These are phyloP conservation scores for Cordyceps cateniannulata DNA, from an alignment of 2,329 filamentous ascomycete genomes.

Conservation along the genomic window DNA sequence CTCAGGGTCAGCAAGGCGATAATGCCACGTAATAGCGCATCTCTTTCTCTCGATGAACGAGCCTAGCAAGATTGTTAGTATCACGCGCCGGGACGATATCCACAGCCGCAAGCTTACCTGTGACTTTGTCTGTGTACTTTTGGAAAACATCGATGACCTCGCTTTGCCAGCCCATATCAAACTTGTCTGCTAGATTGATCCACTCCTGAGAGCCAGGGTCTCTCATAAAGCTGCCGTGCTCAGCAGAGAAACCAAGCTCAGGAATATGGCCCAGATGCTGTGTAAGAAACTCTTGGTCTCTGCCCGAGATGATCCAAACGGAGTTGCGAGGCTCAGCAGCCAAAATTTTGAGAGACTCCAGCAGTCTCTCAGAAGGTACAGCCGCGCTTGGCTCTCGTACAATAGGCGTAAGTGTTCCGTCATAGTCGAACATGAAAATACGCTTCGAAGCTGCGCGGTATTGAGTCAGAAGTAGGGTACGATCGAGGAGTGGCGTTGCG, in stretches of 20 bases:
- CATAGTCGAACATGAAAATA: constrained; percentile 98
- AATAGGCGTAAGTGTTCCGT: constrained; percentile 92
- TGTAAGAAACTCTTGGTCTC: constrained; percentile 85
- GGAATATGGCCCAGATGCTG: constrained; percentile 89
- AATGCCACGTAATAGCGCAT: constrained; percentile 95
- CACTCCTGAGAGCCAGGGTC: constrained; percentile 70
- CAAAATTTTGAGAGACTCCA: constrained; percentile 71
- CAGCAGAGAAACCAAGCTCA: constrained; percentile 86
- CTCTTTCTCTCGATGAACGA: constrained; percentile 93
- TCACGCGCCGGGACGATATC: background rate
- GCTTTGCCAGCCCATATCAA: constrained; percentile 88
- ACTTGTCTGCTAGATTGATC: constrained; percentile 80
- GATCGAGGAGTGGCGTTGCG: constrained; percentile 77
- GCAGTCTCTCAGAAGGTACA: constrained; percentile 76
- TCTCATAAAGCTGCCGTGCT: constrained; percentile 94
- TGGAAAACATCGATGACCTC: constrained; percentile 82
- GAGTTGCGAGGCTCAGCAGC: constrained; percentile 74
- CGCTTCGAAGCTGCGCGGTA: constrained; percentile 72
- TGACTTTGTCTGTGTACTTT: constrained; percentile 79
- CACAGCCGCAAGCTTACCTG: constrained; percentile 48
- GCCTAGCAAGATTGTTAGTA: constrained; percentile 38
- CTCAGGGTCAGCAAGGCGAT: constrained; percentile 82
- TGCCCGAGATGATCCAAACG: constrained; percentile 98
- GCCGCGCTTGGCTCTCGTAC: constrained; percentile 86
- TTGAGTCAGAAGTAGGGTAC: constrained; percentile 60